Evolutionary conservation across 192 early-diverging fungal genomes (phyloP).

Genomic region (Thamnidium elegans): DNA sequence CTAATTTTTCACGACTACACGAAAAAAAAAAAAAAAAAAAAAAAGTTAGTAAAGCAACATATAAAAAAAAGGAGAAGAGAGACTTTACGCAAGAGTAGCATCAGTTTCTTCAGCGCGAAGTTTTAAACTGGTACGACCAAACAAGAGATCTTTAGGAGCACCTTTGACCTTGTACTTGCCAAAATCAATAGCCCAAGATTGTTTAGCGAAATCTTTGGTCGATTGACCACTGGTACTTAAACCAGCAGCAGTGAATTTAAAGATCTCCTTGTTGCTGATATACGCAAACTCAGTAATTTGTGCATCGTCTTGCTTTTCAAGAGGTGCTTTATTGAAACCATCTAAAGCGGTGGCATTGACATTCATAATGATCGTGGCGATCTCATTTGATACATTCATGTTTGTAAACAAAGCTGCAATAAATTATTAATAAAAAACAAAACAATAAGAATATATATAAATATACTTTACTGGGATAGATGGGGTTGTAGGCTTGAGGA

Average conservation of each 20-base stretch:
- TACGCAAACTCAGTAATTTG: slow-evolving; percentile 35
- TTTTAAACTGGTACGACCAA: slow-evolving; percentile 42
- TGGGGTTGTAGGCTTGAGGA: slow-evolving; percentile 45
- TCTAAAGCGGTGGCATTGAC: slow-evolving; percentile 31
- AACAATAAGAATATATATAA: not conserved
- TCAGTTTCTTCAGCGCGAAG: slow-evolving; percentile 47
- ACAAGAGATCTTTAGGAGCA: slow-evolving; percentile 12
- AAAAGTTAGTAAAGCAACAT: slow-evolving; percentile 37
- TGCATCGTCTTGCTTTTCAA: slow-evolving; percentile 21
- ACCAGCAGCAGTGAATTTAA: slow-evolving; percentile 37
- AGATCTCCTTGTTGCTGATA: slow-evolving; percentile 38
- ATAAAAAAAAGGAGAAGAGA: slow-evolving; percentile 20
- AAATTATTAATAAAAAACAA: not conserved
- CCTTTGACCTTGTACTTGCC: slow-evolving; percentile 35
- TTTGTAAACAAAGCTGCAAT: slow-evolving; percentile 23
- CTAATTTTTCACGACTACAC: slow-evolving; percentile 39
- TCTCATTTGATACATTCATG: slow-evolving; percentile 39
- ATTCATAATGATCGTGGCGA: slow-evolving; percentile 43
- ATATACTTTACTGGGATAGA: slow-evolving; percentile 42
- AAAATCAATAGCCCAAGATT: slow-evolving; percentile 45
- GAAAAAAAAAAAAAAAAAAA: slow-evolving; percentile 14
- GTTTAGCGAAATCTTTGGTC: slow-evolving; percentile 49
- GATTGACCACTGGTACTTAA: slow-evolving; percentile 44
- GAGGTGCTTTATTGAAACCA: slow-evolving; percentile 30
- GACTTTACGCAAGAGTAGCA: slow-evolving; percentile 31